phyloP scores from a whole-genome alignment of 768 basidiomycete genomes.

The Tylopilus intermedius region DNA sequence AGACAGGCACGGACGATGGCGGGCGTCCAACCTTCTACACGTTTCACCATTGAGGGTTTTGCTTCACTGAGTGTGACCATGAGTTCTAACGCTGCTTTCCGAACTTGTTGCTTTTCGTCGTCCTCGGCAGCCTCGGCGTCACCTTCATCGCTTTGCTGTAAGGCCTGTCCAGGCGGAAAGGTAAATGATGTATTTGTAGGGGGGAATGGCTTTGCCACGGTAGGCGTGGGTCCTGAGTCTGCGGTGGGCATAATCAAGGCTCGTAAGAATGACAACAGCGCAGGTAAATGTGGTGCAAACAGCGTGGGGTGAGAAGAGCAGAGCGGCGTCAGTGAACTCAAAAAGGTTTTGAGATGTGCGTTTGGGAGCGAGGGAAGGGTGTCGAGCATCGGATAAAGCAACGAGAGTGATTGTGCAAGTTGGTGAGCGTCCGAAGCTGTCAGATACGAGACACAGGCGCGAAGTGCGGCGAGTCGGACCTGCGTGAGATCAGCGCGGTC shows the following conservation, averaged over 20 bases:
- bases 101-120: conserved; percentile 65
- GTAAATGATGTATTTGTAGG: conserved; percentile 33
- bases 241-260: conserved; percentile 63
- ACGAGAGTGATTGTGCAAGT: conserved; percentile 52
- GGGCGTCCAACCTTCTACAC: conserved; percentile 65
- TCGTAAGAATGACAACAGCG: conserved; percentile 66
- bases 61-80: conserved; percentile 80
- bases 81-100: conserved; percentile 74
- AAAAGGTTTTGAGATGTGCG: conserved; percentile 56
- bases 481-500: conserved; percentile 21
- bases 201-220: conserved; percentile 44
- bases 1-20: conserved; percentile 70
- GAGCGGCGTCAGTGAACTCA: conserved; percentile 66
- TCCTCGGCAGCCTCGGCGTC: conserved; percentile 41
- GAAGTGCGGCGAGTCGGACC: conserved; percentile 71
- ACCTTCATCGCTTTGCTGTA: conserved; percentile 27
- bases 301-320: conserved; percentile 61
- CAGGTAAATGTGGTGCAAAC: conserved; percentile 69
- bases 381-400: conserved; percentile 71
- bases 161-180: conserved; percentile 34
- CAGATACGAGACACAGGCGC: conserved; percentile 66
- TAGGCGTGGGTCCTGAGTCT: conserved; percentile 51
- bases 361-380: conserved; percentile 59
- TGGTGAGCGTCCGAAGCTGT: conserved; percentile 56
- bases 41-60: conserved; percentile 61